These are phyloP conservation scores for Pyracantha coccinea DNA, from an alignment of 331 rosid genomes.

Conservation along the genomic window DNA sequence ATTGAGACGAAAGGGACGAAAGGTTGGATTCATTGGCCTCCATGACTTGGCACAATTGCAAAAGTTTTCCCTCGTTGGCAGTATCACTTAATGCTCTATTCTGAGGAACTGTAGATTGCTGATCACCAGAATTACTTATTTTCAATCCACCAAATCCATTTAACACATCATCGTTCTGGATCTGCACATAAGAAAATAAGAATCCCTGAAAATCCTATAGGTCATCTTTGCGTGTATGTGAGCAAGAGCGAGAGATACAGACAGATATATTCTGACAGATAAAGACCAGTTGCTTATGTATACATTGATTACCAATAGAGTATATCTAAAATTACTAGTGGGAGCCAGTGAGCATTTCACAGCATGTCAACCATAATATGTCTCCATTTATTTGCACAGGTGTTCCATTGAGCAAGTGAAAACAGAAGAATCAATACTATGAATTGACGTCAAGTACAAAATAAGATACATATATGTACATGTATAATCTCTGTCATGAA, in stretches of 20 bases:
- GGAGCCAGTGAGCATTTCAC: neutral
- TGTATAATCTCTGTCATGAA: neutral
- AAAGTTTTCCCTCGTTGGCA: constrained; percentile 71
- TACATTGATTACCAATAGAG: neutral
- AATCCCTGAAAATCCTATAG: constrained; percentile 3
- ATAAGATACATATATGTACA: neutral
- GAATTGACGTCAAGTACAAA: neutral
- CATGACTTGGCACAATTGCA: constrained; percentile 74
- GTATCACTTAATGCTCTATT: constrained; percentile 27
- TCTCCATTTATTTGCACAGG: neutral
- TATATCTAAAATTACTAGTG: neutral
- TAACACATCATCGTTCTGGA: constrained; percentile 34
- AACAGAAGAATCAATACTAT: neutral
- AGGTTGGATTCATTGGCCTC: constrained; percentile 64
- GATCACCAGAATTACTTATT: constrained; percentile 35
- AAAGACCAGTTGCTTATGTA: neutral
- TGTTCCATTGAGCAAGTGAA: neutral
- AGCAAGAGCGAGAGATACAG: neutral
- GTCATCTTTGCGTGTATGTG: neutral
- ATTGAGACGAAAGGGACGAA: constrained; percentile 37
- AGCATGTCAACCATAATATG: neutral
- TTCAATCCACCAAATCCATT: constrained; percentile 39
- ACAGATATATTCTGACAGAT: neutral
- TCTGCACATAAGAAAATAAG: constrained; percentile 35
- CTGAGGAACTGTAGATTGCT: constrained; percentile 36